Evolutionary conservation across 2,329 filamentous ascomycete genomes (phyloP), one percentile per base, ranked within the genome.

Genomic region (Pseudogymnoascus pannorum): DNA sequence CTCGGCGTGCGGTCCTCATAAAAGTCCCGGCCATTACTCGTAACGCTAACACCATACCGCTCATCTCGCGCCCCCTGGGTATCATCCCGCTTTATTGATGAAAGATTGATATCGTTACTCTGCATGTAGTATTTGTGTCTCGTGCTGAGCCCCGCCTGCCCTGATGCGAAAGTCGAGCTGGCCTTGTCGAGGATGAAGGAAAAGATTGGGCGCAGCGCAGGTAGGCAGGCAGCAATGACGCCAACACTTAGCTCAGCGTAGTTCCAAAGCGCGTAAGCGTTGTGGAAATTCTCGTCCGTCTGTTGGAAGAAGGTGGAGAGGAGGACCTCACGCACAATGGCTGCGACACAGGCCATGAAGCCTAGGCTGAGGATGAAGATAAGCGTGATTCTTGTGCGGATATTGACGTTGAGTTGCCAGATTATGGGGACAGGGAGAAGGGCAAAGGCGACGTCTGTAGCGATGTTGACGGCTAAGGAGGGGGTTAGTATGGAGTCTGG

Each of bases 221-320:
- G 76, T 0, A 78, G 66, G 0, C 72, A 77, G 4, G 75, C 75
- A 1, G 77, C 76, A 1, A 77, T 69, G 48, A 78, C 76, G 2
- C 76, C 77, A 5, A 78, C 67, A 51, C 74, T 74, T 24, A 79
- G 71, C 62, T 79, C 76, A 58, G 78, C 72, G 62, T 72, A 74
- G 64, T 75, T 75, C 76, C 76, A 79, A 9, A 79, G 70, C 38
- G 74, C 75, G 67, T 78, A 78, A 4, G 67, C 67, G 63, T 68
- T 65, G 11, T 64, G 57, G 22, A 64, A 62, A 4, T 69, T 72
- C 33, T 69, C 72, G 61, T 79, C 76, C 0, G 65, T 65, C 11
- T 75, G 68, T 0, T 62, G 36, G 54, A 77, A 67, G 58, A 75
- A 71, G 16, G 62, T 67, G 36, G 67, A 70, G 65, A 79, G 76